Evolutionary conservation across 2,329 filamentous ascomycete genomes (phyloP), one percentile per base, ranked within the genome.

Genomic region (Pseudonectria buxi): DNA sequence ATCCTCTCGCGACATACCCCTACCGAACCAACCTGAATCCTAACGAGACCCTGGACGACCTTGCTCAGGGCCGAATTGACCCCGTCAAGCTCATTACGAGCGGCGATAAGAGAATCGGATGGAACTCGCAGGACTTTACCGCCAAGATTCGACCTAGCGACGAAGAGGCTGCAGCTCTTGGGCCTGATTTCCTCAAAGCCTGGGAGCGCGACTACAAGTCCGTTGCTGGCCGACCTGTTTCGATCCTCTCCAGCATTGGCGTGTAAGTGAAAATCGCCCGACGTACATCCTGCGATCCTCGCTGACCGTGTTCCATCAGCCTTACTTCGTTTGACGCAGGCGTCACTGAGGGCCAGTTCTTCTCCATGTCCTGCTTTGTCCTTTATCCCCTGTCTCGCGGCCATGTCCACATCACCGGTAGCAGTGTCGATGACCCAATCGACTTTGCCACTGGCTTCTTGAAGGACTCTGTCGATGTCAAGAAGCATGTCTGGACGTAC

Each of bases 401-500:
- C 2, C 66, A 68, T 36, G 65, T 82, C 35, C 78, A 83, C 57
- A 78, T 83, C 47, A 69, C 64, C 1, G 63, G 65, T 0, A 55
- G 63, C 3, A 47, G 57, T 0, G 42, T 67, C 3, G 47, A 57
- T 7, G 66, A 71, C 15, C 55, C 63, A 1, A 57, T 71, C 4
- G 70, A 78, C 39, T 80, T 83, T 37, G 66, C 76, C 33, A 61
- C 69, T 0, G 78, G 76, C 7, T 78, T 69, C 54, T 65, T 83
- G 24, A 66, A 58, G 4, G 71, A 80, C 34, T 46, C 59, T 10
- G 55, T 76, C n/a, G 78, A 82, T 48, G 31, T 81, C 26, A 73
- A 74, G 55, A 76, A 72, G 47, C 71, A 77, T 14, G 47, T 79
- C 4, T 82, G 78, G 77, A 69, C 64, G 1, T 83, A 83, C 62